These are phyloP conservation scores for Heliamphora exappendiculata DNA, from an alignment of 148 eudicot species.

Conservation along the genomic window DNA sequence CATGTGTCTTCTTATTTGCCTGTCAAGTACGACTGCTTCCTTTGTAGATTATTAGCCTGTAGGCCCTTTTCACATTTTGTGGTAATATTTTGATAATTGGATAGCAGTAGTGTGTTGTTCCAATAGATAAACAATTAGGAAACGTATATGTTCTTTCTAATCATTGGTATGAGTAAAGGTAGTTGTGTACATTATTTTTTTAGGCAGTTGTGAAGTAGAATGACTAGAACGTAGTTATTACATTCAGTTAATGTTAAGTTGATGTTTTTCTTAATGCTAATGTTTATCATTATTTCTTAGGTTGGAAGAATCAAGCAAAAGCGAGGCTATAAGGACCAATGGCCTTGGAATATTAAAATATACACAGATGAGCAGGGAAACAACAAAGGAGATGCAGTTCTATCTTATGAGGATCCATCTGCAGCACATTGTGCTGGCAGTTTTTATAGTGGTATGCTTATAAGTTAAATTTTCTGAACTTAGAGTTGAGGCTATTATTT, in stretches of 20 bases:
- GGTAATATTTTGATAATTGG: background rate
- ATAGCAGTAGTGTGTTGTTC: too few species aligned
- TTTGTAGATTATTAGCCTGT: background rate
- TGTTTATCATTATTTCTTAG: slow-evolving; percentile 23
- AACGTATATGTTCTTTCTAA: background rate
- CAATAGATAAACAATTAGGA: too few species aligned
- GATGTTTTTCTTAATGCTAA: background rate
- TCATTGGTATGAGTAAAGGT: background rate
- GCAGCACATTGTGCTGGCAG: slow-evolving; percentile 93
- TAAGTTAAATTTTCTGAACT: background rate
- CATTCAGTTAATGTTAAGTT: background rate
- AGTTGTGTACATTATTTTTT: background rate
- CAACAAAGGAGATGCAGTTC: slow-evolving; percentile 83
- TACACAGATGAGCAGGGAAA: slow-evolving; percentile 92
- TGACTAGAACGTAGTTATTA: background rate
- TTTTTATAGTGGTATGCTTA: slow-evolving; percentile 56
- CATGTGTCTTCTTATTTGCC: background rate
- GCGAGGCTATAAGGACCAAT: slow-evolving; percentile 92
- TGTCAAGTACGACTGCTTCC: too few species aligned
- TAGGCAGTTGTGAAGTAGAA: background rate
- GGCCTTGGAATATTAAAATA: slow-evolving; percentile 91
- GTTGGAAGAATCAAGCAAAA: slow-evolving; percentile 93
- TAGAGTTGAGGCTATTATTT: background rate
- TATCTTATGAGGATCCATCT: slow-evolving; percentile 88
- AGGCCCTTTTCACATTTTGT: background rate